Evolutionary conservation across 768 basidiomycete genomes (phyloP), one percentile per base, ranked within the genome.

Genomic region (Myochromella boudieri): DNA sequence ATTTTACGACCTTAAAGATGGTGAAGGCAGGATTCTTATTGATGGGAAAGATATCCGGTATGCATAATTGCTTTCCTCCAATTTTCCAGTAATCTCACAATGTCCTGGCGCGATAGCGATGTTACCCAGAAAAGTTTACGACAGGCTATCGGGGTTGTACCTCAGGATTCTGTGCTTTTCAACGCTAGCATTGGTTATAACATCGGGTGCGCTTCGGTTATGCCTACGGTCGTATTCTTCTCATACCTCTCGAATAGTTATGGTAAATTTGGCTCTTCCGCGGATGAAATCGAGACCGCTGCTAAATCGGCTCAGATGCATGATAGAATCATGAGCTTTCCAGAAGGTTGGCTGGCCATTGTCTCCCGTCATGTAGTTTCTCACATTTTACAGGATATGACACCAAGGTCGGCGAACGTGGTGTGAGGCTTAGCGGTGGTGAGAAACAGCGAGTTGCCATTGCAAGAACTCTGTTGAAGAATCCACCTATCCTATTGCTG

Each of bases 381-480:
- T 38, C 36, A 24, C 6, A 28, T 45, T 22, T 33, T 26, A 3
- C 37, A 76, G 77, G 79, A 6, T 95, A 94, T 61, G 78, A 88
- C 25, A 95, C 93, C 17, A 82, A 85, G 56, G 84, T 94, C 25
- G 93, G 93, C n/a, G 93, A 95, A 67, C 76, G 93, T 18, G 93
- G 92, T 15, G 80, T 94, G 14, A 69, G 92, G 32, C 67, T 95
- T 26, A 85, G 82, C 49, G 93, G 92, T 3, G 93, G 93, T 8
- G 91, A 95, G 71, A 91, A 91, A 68, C 91, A 94, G 63, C 76
- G 91, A 15, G 88, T 93, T 1, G 86, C 91, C 4, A 90, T 95
- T 60, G 91, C 92, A 0, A 70, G 92, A 44, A 93, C 91, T 6
- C 72, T 95, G 34, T 64, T 95, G 41, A 94, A 94, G 72, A 84